A percentile compares a stretch with the other conserved stretches of the same genome.
Conservation (phyloP, 169 alveolate species). For the Eimeria tenella region DNA sequence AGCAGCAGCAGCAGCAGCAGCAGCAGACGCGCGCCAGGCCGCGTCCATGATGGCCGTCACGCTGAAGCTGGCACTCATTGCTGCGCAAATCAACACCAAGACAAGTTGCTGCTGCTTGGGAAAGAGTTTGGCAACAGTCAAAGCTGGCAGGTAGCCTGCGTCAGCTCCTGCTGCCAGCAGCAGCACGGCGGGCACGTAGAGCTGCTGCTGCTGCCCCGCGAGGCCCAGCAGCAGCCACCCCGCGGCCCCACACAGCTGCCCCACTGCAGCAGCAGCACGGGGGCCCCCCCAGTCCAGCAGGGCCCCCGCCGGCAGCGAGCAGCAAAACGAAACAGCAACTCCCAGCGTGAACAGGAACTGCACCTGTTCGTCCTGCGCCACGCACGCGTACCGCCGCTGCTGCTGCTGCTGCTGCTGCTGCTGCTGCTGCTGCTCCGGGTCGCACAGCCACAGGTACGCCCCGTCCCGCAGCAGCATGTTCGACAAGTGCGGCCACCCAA, state of each 20-base stretch:
- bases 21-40: not conserved
- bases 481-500: constrained; percentile 78
- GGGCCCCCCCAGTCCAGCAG: constrained; percentile 75
- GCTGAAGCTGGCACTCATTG: constrained; percentile 72
- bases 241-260: constrained; percentile 35
- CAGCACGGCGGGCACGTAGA: constrained; percentile 57
- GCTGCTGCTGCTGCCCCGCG: constrained; percentile 27
- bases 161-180: constrained; percentile 71
- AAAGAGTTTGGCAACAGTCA: constrained; percentile 54
- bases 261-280: constrained; percentile 26
- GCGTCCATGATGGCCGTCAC: constrained; percentile 61
- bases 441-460: constrained; percentile 48
- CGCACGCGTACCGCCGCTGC: constrained; percentile 60
- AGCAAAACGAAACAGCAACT: constrained; percentile 31
- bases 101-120: constrained; percentile 67
- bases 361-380: constrained; percentile 58
- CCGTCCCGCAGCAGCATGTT: constrained; percentile 52
- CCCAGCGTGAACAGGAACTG: constrained; percentile 67
- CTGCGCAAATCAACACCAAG: constrained; percentile 54
- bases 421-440: constrained; percentile 45
- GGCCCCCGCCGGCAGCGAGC: constrained; percentile 55
- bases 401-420: too few relatives aligned
- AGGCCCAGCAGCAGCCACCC: constrained; percentile 73
- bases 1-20: not conserved
- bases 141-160: constrained; percentile 71